These are phyloP conservation scores for Fusarium heterosporum DNA, from an alignment of 2,329 filamentous ascomycete genomes.

Conservation along the genomic window DNA sequence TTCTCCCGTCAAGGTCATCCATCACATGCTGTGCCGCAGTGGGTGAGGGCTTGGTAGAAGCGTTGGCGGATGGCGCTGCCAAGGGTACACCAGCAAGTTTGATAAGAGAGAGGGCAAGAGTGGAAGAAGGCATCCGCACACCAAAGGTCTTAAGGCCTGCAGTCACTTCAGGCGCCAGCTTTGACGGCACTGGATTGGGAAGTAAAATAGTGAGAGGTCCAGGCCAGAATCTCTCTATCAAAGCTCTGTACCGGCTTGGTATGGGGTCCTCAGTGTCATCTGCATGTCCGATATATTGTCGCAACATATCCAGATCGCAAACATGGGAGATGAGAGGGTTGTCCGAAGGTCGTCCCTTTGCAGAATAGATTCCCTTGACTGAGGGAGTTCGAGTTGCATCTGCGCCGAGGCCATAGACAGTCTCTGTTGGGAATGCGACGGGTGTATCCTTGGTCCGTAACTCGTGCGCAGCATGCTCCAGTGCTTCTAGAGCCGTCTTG, in stretches of 20 bases:
- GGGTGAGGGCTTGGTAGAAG: conserved; percentile 91
- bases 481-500: conserved; percentile 51
- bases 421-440: conserved; percentile 97
- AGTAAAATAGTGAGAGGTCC: conserved; percentile 93
- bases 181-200: conserved; percentile 75
- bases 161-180: conserved; percentile 90
- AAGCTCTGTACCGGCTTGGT: conserved; percentile 78
- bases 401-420: conserved; percentile 96
- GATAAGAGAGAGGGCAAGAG: conserved; percentile 90
- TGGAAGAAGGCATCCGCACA: conserved; percentile 86
- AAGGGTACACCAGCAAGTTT: conserved; percentile 80
- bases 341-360: conserved; percentile 90
- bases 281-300: conserved; percentile 65
- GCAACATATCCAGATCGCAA: conserved; percentile 81
- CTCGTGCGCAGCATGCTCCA: conserved; percentile 74
- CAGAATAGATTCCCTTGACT: conserved; percentile 90
- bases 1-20: conserved; percentile 84
- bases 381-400: conserved; percentile 88
- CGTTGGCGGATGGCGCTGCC: conserved; percentile 93
- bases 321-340: conserved; percentile 97
- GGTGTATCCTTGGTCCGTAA: conserved; percentile 76
- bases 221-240: conserved; percentile 91
- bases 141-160: conserved; percentile 87
- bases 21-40: conserved; percentile 90
- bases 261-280: conserved; percentile 58